phyloP scores from a whole-genome alignment of 2,329 filamentous ascomycete species.

The Hansfordia pulvinata region DNA sequence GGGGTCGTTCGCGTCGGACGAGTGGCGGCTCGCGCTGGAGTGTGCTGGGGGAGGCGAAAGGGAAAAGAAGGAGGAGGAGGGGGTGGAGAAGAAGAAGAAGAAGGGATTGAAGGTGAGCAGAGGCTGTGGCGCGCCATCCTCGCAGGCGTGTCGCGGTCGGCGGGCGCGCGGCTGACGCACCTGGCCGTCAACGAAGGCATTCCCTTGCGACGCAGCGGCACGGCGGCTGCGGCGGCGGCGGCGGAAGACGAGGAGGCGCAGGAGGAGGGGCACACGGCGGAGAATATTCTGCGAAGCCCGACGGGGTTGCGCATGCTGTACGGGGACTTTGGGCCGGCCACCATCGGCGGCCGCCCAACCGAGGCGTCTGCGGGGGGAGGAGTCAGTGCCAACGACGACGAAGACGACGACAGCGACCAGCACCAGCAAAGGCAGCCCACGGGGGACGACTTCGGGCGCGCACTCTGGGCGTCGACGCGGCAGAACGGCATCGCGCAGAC shows the following conservation, averaged over 20 bases:
- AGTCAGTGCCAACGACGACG: not conserved
- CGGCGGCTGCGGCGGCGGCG: conserved; percentile 2
- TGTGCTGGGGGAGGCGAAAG: not conserved
- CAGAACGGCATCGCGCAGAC: conserved; percentile 73
- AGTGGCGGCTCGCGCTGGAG: conserved; percentile 25
- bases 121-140: conserved; percentile 37
- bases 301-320: conserved; percentile 54
- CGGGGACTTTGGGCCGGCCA: conserved; percentile 58
- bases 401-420: not conserved
- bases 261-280: conserved; percentile 13
- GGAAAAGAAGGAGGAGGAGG: conserved; percentile 7
- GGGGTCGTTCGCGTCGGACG: conserved; percentile 34
- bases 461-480: conserved; percentile 67
- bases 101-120: conserved; percentile 10
- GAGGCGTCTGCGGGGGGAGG: no score
- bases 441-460: conserved; percentile 41
- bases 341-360: conserved; percentile 4
- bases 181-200: conserved; percentile 50
- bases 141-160: conserved; percentile 23
- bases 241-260: conserved; percentile 4
- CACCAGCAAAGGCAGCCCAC: conserved; percentile 10
- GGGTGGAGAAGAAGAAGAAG: conserved; percentile 7
- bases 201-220: conserved; percentile 23
- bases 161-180: conserved; percentile 32
- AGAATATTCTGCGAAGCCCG: conserved; percentile 66